These are phyloP conservation scores for Pleurotus salmoneostramineus DNA, from an alignment of 768 basidiomycete genomes.

Conservation along the genomic window DNA sequence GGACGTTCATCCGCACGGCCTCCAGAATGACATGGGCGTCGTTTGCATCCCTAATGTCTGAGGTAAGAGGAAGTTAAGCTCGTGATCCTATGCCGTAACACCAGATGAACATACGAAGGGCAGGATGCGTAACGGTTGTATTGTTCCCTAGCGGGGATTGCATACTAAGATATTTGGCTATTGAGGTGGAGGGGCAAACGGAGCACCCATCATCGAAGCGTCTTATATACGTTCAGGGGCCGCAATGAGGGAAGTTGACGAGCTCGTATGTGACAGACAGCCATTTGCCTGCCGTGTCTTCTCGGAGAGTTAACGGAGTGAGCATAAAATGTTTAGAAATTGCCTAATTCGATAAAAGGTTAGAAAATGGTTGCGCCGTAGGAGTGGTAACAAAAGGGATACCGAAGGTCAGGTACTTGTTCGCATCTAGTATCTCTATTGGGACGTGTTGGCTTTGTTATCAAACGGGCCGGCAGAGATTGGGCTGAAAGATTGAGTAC, in stretches of 20 bases:
- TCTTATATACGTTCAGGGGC: conserved; percentile 4
- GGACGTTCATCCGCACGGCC: conserved; percentile 50
- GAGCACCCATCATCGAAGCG: background rate
- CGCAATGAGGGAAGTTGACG: background rate
- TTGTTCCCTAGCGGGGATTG: background rate
- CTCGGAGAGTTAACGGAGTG: conserved; percentile 9
- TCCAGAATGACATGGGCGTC: conserved; percentile 58
- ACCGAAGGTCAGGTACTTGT: conserved; percentile 5
- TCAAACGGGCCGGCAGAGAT: conserved; percentile 5
- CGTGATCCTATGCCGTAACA: background rate
- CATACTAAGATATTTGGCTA: background rate
- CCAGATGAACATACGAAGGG: conserved; percentile 15
- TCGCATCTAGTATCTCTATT: background rate
- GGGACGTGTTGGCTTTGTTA: background rate
- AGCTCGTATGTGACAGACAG: conserved; percentile 2
- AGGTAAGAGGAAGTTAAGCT: background rate
- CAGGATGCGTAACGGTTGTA: conserved; percentile 16
- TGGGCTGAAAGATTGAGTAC: conserved; percentile 3
- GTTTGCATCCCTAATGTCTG: conserved; percentile 54
- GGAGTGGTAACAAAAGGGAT: background rate
- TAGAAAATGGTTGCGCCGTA: background rate
- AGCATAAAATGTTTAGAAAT: background rate
- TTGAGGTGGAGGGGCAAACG: background rate
- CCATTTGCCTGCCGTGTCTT: background rate
- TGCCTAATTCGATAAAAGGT: conserved; percentile 1